Conservation (phyloP, 75 land plant species). For the Azolla pinnata region DNA sequence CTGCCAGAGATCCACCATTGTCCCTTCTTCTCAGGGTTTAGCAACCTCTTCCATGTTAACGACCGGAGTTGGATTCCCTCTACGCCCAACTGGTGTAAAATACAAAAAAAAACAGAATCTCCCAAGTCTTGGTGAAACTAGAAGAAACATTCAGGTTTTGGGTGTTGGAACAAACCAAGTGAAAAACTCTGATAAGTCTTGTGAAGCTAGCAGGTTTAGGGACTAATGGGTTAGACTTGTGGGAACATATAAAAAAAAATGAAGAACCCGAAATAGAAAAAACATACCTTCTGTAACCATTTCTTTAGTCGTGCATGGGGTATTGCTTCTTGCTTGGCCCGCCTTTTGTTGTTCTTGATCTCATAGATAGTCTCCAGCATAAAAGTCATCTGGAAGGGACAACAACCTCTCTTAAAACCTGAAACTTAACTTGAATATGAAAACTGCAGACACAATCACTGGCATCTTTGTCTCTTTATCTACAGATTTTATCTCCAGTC, state of each 20-base stretch:
- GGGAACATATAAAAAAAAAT: not conserved
- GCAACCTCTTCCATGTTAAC: conserved; percentile 74
- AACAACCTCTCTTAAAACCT: no score
- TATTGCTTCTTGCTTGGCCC: conserved; percentile 51
- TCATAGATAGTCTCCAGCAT: conserved; percentile 94
- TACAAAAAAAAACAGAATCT: not conserved
- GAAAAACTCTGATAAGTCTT: no score
- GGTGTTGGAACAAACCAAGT: no score
- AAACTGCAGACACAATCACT: no score
- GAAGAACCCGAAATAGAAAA: no score
- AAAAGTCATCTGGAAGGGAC: conserved; percentile 91
- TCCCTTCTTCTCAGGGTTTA: conserved; percentile 88
- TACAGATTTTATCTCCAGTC: no score
- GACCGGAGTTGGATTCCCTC: conserved; percentile 69
- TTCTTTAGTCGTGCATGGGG: conserved; percentile 73
- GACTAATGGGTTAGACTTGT: no score
- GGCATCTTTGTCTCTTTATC: no score
- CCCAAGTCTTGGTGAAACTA: no score
- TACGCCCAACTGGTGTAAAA: conserved; percentile 50
- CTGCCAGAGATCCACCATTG: conserved; percentile 86
- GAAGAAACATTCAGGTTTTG: no score
- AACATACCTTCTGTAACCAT: conserved; percentile 82
- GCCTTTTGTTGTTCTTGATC: conserved; percentile 87
- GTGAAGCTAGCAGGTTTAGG: no score
- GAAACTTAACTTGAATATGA: no score